Evolutionary conservation across 176 grass and related monocot species (phyloP).

Genomic region (Eleusine coracana): DNA sequence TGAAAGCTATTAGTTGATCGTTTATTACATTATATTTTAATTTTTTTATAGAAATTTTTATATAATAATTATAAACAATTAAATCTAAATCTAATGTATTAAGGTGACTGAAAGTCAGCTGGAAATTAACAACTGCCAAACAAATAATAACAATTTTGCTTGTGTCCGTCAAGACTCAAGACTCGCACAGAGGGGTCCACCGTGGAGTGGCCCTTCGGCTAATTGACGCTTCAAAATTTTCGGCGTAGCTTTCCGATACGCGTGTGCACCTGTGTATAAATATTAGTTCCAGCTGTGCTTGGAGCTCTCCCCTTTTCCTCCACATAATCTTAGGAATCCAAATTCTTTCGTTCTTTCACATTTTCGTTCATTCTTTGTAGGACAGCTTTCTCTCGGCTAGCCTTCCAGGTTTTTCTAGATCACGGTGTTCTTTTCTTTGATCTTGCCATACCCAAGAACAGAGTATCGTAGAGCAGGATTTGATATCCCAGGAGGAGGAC

Average conservation of each 20-base stretch:
- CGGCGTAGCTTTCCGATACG: background rate
- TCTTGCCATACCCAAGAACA: background rate
- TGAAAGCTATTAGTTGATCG: too few species aligned
- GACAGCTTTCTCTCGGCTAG: background rate
- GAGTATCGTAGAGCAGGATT: background rate
- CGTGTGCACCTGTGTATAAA: background rate
- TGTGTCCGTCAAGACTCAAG: background rate
- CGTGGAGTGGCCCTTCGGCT: background rate
- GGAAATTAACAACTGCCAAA: too few species aligned
- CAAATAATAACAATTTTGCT: too few species aligned
- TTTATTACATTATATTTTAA: too few species aligned
- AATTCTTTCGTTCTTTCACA: constrained; percentile 18
- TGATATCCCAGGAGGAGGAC: background rate
- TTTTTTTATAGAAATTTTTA: too few species aligned
- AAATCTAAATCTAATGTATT: too few species aligned
- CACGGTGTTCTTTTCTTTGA: constrained; percentile 15
- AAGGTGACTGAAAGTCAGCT: too few species aligned
- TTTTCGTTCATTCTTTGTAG: background rate
- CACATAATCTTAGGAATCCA: background rate
- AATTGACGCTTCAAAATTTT: background rate
- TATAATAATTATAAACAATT: too few species aligned
- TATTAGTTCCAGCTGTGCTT: background rate
- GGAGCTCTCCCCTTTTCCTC: background rate
- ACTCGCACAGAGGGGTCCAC: background rate
- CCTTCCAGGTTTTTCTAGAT: constrained; percentile 3